Percentiles rank a stretch among this genome's conserved stretches.
These are phyloP conservation scores for Coemansia sp. DNA, from an alignment of 192 early-diverging fungal species.

Conservation along the genomic window DNA sequence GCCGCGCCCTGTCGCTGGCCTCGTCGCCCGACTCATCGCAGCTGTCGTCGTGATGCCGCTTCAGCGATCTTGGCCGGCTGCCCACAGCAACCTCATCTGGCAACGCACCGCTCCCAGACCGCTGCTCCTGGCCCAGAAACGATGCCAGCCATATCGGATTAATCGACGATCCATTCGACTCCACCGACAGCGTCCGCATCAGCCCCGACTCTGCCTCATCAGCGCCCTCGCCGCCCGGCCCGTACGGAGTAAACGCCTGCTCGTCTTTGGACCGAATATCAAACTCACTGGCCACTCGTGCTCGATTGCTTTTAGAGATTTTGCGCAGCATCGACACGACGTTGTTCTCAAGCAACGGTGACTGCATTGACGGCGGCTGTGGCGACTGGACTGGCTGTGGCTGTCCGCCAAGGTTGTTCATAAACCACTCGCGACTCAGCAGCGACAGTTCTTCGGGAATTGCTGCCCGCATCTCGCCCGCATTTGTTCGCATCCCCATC, in stretches of 20 bases:
- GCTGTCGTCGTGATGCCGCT: conserved; percentile 36
- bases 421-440: conserved; percentile 23
- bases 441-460: conserved; percentile 20
- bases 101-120: neutral
- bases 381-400: conserved; percentile 4
- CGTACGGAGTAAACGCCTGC: conserved; percentile 12
- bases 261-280: conserved; percentile 1
- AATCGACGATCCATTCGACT: conserved; percentile 18
- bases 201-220: conserved; percentile 3
- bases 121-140: conserved; percentile 33
- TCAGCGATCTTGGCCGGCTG: conserved; percentile 29
- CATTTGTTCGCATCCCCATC: neutral
- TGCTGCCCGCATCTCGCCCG: conserved; percentile 21
- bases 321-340: conserved; percentile 45
- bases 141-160: conserved; percentile 35
- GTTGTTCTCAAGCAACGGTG: conserved; percentile 40
- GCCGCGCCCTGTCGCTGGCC: conserved; percentile 10
- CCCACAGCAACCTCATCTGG: neutral
- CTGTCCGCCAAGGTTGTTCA: conserved; percentile 4
- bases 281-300: conserved; percentile 5
- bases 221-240: neutral
- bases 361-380: conserved; percentile 19
- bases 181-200: conserved; percentile 13
- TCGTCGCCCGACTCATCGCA: conserved; percentile 17
- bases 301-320: conserved; percentile 36